Percentiles rank a stretch among this genome's conserved stretches.
Conservation (phyloP, 345 rosid genomes). For the Microthlaspi erraticum region DNA sequence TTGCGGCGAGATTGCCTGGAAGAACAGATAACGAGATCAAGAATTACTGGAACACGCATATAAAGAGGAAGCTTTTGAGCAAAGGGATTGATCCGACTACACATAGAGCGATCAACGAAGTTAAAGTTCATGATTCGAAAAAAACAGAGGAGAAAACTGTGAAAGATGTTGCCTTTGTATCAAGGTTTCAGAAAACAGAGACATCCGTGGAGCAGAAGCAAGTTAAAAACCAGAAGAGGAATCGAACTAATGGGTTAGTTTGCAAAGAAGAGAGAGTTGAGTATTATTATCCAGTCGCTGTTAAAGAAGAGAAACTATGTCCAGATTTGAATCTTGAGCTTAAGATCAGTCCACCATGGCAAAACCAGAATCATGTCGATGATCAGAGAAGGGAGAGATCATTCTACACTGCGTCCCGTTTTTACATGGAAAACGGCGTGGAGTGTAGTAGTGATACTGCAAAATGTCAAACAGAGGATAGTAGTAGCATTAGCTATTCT, state of each 20-base stretch:
- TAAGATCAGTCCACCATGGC: constrained; percentile 78
- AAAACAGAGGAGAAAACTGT: constrained; percentile 29
- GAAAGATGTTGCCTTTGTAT: constrained; percentile 32
- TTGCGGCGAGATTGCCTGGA: constrained; percentile 81
- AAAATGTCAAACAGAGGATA: constrained; percentile 39
- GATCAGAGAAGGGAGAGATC: constrained; percentile 6
- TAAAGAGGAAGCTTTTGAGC: constrained; percentile 72
- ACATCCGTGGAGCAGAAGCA: constrained; percentile 7
- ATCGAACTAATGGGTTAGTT: constrained; percentile 35
- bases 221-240: background rate
- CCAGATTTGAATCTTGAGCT: constrained; percentile 92
- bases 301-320: constrained; percentile 45
- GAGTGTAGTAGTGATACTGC: constrained; percentile 55
- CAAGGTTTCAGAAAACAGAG: constrained; percentile 22
- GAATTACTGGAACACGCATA: constrained; percentile 87
- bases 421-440: constrained; percentile 60
- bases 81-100: constrained; percentile 83
- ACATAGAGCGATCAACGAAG: constrained; percentile 62
- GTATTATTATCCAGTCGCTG: constrained; percentile 51
- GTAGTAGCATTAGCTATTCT: constrained; percentile 43
- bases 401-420: constrained; percentile 56
- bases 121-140: constrained; percentile 8
- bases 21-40: constrained; percentile 89
- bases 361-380: constrained; percentile 35
- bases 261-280: constrained; percentile 52